Evolutionary conservation across 805 yeast genomes (phyloP).

Genomic region (Tetrapisispora iriomotensis): DNA sequence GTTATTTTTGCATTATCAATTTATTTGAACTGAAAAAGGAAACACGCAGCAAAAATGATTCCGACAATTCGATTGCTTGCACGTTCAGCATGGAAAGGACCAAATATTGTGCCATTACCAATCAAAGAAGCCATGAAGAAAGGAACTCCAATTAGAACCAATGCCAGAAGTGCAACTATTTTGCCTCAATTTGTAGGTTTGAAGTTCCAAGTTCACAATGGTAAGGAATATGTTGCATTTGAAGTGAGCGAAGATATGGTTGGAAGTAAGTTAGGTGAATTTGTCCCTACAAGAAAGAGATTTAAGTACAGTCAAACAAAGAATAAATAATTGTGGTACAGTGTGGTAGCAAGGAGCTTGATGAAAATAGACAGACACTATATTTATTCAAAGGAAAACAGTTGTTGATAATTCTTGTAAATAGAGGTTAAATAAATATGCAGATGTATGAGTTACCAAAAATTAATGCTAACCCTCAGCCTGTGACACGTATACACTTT

Average conservation of each 20-base stretch:
- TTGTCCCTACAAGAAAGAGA: conserved; percentile 86
- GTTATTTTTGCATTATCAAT: too few relatives aligned
- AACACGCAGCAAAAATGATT: conserved; percentile 4
- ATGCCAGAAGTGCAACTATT: conserved; percentile 89
- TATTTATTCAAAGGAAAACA: too few relatives aligned
- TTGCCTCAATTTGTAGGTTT: conserved; percentile 93
- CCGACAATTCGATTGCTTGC: conserved; percentile 29
- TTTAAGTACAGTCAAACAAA: conserved; percentile 74
- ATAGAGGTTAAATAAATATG: too few relatives aligned
- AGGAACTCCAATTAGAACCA: conserved; percentile 86
- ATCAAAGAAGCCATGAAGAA: conserved; percentile 71
- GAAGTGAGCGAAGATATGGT: conserved; percentile 92
- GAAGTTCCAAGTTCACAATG: conserved; percentile 91
- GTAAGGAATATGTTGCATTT: conserved; percentile 83
- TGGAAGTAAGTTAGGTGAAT: conserved; percentile 90
- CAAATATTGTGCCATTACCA: conserved; percentile 92
- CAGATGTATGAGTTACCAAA: too few relatives aligned
- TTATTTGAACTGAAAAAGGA: too few relatives aligned
- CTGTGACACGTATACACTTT: too few relatives aligned
- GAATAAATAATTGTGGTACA: conserved; percentile 33
- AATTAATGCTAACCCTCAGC: too few relatives aligned
- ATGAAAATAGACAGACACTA: too few relatives aligned
- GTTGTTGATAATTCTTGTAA: too few relatives aligned
- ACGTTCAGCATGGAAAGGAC: conserved; percentile 66
- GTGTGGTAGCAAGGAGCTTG: not conserved